A percentile compares a stretch with the other conserved stretches of the same genome.
These are phyloP conservation scores for Aspergillus aculeatus DNA, from an alignment of 2,329 filamentous ascomycete species.

Conservation along the genomic window DNA sequence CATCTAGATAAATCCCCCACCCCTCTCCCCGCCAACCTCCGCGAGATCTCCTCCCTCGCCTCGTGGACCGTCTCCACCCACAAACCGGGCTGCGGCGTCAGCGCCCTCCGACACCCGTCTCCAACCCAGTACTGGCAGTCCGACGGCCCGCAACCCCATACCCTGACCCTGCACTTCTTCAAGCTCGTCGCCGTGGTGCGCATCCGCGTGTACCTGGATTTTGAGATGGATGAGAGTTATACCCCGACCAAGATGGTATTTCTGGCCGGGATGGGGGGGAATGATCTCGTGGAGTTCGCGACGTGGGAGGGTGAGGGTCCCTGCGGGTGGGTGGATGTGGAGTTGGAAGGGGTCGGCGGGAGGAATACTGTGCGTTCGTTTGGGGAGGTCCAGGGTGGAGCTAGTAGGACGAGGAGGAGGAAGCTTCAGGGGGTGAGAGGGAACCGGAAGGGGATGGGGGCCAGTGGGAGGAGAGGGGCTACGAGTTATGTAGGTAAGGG, in stretches of 20 bases:
- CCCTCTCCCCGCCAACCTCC: constrained; percentile 47
- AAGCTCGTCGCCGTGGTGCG: constrained; percentile 53
- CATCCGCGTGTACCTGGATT: constrained; percentile 69
- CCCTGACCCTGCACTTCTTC: constrained; percentile 63
- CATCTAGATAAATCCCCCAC: constrained; percentile 34
- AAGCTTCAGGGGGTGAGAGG: neutral
- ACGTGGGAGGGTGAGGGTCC: constrained; percentile 76
- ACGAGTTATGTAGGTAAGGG: neutral
- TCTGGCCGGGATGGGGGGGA: constrained; percentile 83
- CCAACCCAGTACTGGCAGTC: constrained; percentile 64
- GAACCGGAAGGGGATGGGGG: neutral
- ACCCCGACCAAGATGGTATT: constrained; percentile 92
- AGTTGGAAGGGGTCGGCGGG: constrained; percentile 62
- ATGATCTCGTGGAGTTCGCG: constrained; percentile 86
- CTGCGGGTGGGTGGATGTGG: constrained; percentile 86
- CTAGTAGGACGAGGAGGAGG: neutral
- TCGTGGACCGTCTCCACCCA: constrained; percentile 64
- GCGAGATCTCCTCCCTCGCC: constrained; percentile 65
- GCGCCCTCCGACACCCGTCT: constrained; percentile 58
- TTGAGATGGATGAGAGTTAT: constrained; percentile 90
- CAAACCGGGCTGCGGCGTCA: constrained; percentile 62
- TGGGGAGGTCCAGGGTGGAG: constrained; percentile 13
- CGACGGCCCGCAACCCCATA: constrained; percentile 64
- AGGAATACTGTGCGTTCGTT: constrained; percentile 32
- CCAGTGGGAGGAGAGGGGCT: neutral